These are phyloP conservation scores for Halophytophthora polymorphica DNA, from an alignment of 352 stramenopile species.

Conservation along the genomic window DNA sequence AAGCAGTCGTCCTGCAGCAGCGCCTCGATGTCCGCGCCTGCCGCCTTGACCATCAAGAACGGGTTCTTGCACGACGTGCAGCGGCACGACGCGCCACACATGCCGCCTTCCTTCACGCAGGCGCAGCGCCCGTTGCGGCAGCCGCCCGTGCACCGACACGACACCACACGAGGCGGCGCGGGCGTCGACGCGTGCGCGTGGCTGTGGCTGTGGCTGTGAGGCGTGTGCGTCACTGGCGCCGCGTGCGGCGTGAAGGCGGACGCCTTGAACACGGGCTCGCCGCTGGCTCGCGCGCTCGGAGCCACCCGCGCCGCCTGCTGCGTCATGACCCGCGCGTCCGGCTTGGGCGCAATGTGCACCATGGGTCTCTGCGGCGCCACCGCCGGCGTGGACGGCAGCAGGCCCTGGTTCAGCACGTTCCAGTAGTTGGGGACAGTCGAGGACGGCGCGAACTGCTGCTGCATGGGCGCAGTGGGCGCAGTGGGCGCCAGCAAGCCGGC, in stretches of 20 bases:
- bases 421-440: constrained; percentile 84
- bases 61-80: constrained; percentile 88
- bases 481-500: constrained; percentile 5
- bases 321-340: constrained; percentile 29
- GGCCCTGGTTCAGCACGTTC: constrained; percentile 79
- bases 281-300: constrained; percentile 4
- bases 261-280: constrained; percentile 15
- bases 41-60: constrained; percentile 77
- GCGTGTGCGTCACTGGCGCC: constrained; percentile 7
- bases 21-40: constrained; percentile 71
- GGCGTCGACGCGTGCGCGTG: constrained; percentile 12
- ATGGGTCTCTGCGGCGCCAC: constrained; percentile 30
- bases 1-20: constrained; percentile 77
- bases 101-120: constrained; percentile 79
- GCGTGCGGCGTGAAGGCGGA: constrained; percentile 3
- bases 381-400: constrained; percentile 27
- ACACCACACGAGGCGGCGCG: constrained; percentile 46
- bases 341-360: constrained; percentile 79
- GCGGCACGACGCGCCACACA: constrained; percentile 70
- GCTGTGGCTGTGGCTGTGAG: constrained; percentile 1
- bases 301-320: constrained; percentile 5
- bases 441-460: constrained; percentile 56
- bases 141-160: constrained; percentile 75
- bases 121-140: constrained; percentile 80
- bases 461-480: constrained; percentile 12